Base-by-base conservation (phyloP, 768 basidiomycete species). In the Hypholoma sublateritium region DNA sequence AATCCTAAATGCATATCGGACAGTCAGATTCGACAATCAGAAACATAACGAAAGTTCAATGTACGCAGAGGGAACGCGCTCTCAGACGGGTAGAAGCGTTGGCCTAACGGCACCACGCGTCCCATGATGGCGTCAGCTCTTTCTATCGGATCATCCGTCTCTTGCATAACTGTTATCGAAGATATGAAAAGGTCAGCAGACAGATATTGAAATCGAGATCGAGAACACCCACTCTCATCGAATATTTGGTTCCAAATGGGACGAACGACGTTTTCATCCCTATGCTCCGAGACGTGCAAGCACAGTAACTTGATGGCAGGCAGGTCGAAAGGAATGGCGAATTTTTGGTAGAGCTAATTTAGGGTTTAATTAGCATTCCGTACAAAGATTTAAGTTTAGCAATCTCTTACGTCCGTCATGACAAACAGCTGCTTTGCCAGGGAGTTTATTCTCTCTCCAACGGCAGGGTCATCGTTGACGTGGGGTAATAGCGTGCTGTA, bases 181-280 rank as follows among this genome's bases (percentile, higher is more conserved):
- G 53, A 44, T 44, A 59, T 19, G 49, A 47, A 19, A 53, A 13
- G 34, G 14, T 24, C 39, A 35, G 48, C 36, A 48, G 35, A 24
- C 39, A 50, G 39, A 42, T 17, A 19, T 46, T 54, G 50, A n/a
- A 42, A 43, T 21, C 16, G 34, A 43, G 16, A 47, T 22, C 19
- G 16, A 51, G 37, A 36, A 45, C 53, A 70, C 82, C 57, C 68
- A 91, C 94, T 84, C 59, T 89, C 85, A 49, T 91, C 85, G 59
- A 97, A 83, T 62, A 98, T 86, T 61, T 84, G 85, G 61, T 88
- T 87, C 96, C 96, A 98, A 14, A 95, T 93, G 3, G 89, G 85
- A 54, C 84, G 80, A 16, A 93, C 86, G 34, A 96, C 74, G 45
- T 79, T 82, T 56, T 92, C 88, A 61, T 98, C 93, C 4, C 87